Conservation (phyloP, 495 filamentous ascomycete species). For the Aspergillus kassunensis region DNA sequence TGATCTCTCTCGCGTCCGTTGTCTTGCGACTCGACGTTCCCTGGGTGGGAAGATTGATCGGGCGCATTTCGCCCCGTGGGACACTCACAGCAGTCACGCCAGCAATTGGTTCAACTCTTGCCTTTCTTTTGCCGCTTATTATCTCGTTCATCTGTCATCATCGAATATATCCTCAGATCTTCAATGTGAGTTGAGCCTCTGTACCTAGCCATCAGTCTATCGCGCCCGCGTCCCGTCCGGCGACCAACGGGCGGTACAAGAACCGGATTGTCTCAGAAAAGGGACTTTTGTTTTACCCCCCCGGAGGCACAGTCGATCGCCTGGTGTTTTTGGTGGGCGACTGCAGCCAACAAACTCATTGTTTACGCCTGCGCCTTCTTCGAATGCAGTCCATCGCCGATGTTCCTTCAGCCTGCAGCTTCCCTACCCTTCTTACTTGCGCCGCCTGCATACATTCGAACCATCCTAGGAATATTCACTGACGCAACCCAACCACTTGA, state of each 20-base stretch:
- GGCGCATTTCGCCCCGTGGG: conserved; percentile 19
- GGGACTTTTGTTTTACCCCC: conserved; percentile 19
- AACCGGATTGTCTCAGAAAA: conserved; percentile 20
- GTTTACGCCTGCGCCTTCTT: conserved; percentile 23
- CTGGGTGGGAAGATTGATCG: conserved; percentile 11
- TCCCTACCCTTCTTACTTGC: conserved; percentile 7
- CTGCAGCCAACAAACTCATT: conserved; percentile 40
- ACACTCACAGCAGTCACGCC: conserved; percentile 11
- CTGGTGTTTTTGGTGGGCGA: conserved; percentile 18
- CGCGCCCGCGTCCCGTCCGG: conserved; percentile 12
- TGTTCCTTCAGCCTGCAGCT: conserved; percentile 6
- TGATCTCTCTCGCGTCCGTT: conserved; percentile 5
- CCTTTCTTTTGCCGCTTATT: conserved; percentile 5
- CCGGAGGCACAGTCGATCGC: conserved; percentile 23
- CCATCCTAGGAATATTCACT: conserved; percentile 11
- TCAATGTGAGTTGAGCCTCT: conserved; percentile 10
- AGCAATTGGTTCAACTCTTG: conserved; percentile 9
- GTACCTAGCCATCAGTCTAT: conserved; percentile 3
- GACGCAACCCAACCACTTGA: conserved; percentile 11
- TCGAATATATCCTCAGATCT: not conserved
- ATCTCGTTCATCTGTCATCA: not conserved
- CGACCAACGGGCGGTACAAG: conserved; percentile 15
- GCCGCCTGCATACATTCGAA: conserved; percentile 16
- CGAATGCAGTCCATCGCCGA: conserved; percentile 9
- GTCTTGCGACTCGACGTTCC: conserved; percentile 18